Conservation (phyloP, 805 yeast genomes). For the Saccharomycopsis amapae region DNA sequence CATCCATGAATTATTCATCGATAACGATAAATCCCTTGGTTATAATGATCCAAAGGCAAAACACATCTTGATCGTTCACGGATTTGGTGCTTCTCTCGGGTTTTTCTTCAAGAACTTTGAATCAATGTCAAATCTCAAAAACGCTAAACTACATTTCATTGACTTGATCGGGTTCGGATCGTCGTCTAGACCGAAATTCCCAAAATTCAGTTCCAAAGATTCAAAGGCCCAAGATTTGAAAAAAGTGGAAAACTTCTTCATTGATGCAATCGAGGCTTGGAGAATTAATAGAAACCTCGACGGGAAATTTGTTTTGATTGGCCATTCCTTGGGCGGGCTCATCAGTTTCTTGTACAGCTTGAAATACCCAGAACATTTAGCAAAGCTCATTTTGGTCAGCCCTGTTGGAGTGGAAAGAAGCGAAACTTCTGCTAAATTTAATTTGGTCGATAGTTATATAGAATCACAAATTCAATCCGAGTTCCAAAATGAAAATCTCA, state of each 20-base stretch:
- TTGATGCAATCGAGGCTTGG: constrained; percentile 55
- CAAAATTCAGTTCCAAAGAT: constrained; percentile 20
- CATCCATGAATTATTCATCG: constrained; percentile 68
- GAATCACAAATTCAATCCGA: constrained; percentile 2
- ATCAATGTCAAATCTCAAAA: constrained; percentile 40
- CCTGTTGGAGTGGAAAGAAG: constrained; percentile 72
- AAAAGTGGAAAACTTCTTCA: constrained; percentile 30
- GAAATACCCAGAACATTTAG: constrained; percentile 44
- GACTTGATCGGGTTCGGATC: constrained; percentile 60
- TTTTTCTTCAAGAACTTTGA: constrained; percentile 63
- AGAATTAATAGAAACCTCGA: constrained; percentile 39
- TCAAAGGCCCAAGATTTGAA: constrained; percentile 27
- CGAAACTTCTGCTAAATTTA: constrained; percentile 24
- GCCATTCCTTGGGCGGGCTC: constrained; percentile 71
- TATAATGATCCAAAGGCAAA: constrained; percentile 24
- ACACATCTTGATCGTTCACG: constrained; percentile 70
- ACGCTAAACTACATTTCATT: constrained; percentile 50
- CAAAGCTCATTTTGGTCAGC: constrained; percentile 48
- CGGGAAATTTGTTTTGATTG: constrained; percentile 45
- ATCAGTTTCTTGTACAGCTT: constrained; percentile 53
- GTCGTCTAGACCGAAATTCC: constrained; percentile 44
- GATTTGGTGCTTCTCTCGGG: constrained; percentile 82
- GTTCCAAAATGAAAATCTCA: constrained; percentile 1
- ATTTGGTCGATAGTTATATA: constrained; percentile 1
- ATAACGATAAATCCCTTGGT: constrained; percentile 28